A percentile compares a stretch with the other conserved stretches of the same genome.
Evolutionary conservation across 2,329 filamentous ascomycete genomes (phyloP).

Genomic region (Aschersonia sp.): DNA sequence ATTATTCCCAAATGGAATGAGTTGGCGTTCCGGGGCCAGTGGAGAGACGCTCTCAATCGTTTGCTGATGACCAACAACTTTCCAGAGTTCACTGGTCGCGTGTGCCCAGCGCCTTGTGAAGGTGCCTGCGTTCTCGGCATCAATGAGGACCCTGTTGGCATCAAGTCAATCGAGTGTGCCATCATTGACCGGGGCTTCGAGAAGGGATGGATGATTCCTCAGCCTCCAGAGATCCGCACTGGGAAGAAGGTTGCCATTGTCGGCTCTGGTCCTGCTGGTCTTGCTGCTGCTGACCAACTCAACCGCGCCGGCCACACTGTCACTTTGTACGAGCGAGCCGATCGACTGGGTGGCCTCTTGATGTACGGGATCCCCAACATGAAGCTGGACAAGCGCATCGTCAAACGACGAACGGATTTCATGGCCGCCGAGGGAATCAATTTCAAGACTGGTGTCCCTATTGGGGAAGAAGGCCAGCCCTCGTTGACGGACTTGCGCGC

Average conservation of each 20-base stretch:
- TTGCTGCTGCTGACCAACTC: slow-evolving; percentile 83
- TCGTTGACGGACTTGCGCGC: slow-evolving; percentile 59
- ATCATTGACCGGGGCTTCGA: slow-evolving; percentile 97
- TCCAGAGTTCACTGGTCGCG: slow-evolving; percentile 93
- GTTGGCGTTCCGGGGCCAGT: slow-evolving; percentile 60
- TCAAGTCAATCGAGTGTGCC: slow-evolving; percentile 96
- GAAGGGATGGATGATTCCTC: slow-evolving; percentile 93
- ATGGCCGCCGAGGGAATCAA: slow-evolving; percentile 80
- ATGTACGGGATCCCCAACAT: slow-evolving; percentile 99
- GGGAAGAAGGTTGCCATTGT: slow-evolving; percentile 83
- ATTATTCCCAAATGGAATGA: slow-evolving; percentile 98
- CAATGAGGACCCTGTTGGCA: slow-evolving; percentile 92
- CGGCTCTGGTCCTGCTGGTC: slow-evolving; percentile 82
- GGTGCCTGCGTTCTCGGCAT: slow-evolving; percentile 93
- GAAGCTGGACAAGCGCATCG: slow-evolving; percentile 97
- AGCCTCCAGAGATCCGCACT: slow-evolving; percentile 62
- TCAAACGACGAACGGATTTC: slow-evolving; percentile 89
- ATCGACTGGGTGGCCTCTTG: slow-evolving; percentile 78
- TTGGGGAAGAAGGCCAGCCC: slow-evolving; percentile 55
- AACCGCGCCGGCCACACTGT: slow-evolving; percentile 84
- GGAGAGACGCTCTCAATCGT: slow-evolving; percentile 83
- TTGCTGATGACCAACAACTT: slow-evolving; percentile 97
- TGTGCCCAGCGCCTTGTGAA: slow-evolving; percentile 92
- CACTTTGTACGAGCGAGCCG: slow-evolving; percentile 84
- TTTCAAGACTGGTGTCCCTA: slow-evolving; percentile 63